Conservation (phyloP, 129 eudicot species). For the Deinandra increscens region DNA sequence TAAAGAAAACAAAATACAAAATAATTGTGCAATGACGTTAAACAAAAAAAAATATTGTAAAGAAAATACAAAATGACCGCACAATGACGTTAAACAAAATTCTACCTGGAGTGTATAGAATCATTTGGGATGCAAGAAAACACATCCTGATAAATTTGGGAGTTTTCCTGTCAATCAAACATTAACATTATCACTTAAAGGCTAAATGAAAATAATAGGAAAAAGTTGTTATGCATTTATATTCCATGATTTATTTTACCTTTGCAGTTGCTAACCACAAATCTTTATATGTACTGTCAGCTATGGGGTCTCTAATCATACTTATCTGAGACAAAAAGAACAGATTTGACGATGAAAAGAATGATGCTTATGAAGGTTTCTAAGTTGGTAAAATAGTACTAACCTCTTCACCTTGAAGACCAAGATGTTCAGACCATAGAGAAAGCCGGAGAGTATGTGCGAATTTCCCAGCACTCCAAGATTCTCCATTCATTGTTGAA, state of each 20-base stretch:
- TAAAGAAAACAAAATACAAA: too few relatives aligned
- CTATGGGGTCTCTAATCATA: slow-evolving; percentile 68
- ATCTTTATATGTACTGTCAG: slow-evolving; percentile 68
- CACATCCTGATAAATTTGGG: slow-evolving; percentile 70
- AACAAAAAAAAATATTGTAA: too few relatives aligned
- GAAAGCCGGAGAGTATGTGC: slow-evolving; percentile 66
- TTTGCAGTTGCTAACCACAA: slow-evolving; percentile 78
- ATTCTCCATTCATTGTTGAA: slow-evolving; percentile 78
- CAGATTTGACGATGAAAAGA: not conserved
- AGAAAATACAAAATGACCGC: too few relatives aligned
- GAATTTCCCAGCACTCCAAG: slow-evolving; percentile 91
- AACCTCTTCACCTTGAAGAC: slow-evolving; percentile 68
- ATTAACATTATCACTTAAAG: slow-evolving; percentile 21
- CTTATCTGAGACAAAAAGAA: slow-evolving; percentile 43
- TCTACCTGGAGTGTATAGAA: slow-evolving; percentile 86
- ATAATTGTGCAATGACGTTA: too few relatives aligned
- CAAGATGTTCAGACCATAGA: slow-evolving; percentile 95
- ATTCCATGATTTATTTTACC: slow-evolving; percentile 42
- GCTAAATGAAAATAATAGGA: not conserved
- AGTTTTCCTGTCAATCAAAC: slow-evolving; percentile 61
- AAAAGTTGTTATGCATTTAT: not conserved
- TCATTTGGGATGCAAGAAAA: slow-evolving; percentile 90
- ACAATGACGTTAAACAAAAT: too few relatives aligned
- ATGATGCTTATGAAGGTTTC: not conserved
- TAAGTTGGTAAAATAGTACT: slow-evolving; percentile 26